Percentiles rank a stretch among this genome's conserved stretches.
Conservation (phyloP, 2,329 filamentous ascomycete genomes). For the Diaporthe caulivora region DNA sequence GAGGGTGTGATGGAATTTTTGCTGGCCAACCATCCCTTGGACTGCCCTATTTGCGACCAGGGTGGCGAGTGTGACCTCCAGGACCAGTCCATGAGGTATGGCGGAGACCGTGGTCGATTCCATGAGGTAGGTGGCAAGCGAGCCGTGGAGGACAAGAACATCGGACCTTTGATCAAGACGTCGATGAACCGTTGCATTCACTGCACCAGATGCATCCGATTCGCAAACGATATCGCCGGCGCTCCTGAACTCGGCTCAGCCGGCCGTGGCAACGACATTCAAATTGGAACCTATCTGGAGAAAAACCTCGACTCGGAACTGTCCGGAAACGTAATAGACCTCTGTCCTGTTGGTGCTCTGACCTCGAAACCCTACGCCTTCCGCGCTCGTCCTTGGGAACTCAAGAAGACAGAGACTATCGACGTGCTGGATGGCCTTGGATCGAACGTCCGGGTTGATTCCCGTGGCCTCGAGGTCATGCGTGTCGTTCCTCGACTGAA, state of each 20-base stretch:
- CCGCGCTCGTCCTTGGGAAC: slow-evolving; percentile 95
- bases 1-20: slow-evolving; percentile 99
- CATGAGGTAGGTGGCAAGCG: slow-evolving; percentile 97
- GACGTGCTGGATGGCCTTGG: slow-evolving; percentile 94
- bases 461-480: slow-evolving; percentile 96
- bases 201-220: slow-evolving; percentile 97
- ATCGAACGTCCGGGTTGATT: slow-evolving; percentile 94
- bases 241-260: slow-evolving; percentile 95
- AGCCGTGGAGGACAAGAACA: slow-evolving; percentile 99
- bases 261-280: slow-evolving; percentile 95
- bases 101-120: slow-evolving; percentile 94
- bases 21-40: slow-evolving; percentile 93
- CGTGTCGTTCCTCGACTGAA: slow-evolving; percentile 92
- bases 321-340: slow-evolving; percentile 97
- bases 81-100: slow-evolving; percentile 99
- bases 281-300: slow-evolving; percentile 98
- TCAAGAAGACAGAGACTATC: slow-evolving; percentile 95
- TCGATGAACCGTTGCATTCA: slow-evolving; percentile 99
- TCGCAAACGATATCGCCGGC: slow-evolving; percentile 96
- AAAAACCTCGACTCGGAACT: slow-evolving; percentile 93
- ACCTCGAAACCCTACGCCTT: slow-evolving; percentile 99
- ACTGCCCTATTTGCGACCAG: slow-evolving; percentile 98
- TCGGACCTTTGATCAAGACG: slow-evolving; percentile 97
- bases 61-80: slow-evolving; percentile 99
- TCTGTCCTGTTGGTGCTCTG: slow-evolving; percentile 96